Evolutionary conservation across 495 filamentous ascomycete species (phyloP), one percentile per base, ranked within the genome.

Genomic region (Daldinia bambusicola): DNA sequence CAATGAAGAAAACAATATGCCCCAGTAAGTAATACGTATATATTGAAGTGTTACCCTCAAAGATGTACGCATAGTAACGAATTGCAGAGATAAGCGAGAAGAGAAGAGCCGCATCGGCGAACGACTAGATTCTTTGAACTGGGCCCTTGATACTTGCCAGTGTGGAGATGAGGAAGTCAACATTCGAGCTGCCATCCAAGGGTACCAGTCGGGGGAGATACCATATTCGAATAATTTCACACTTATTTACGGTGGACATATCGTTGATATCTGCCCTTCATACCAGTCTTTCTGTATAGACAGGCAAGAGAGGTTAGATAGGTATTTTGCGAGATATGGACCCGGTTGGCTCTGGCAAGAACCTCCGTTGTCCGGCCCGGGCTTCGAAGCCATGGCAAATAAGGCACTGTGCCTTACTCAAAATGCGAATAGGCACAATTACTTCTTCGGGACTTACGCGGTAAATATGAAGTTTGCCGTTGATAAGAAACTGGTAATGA

Each of bases 291-390:
- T 83, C 70, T 78, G 77, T 12, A 6, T 13, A 22, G 79, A 82
- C 69, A 77, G 83, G 51, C 31, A 43, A n/a, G 77, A 74, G 6
- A 80, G 80, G 3, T 77, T 86, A 14, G 80, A 82, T 63, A 75
- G 71, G 8, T 85, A 84, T 65, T 55, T 14, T 18, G 74, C 57
- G 10, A 53, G 55, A 30, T 66, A 83, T 64, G 83, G 83, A 22
- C 72, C 76, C 13, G 82, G 82, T 18, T 84, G 83, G 83, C 74
- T 86, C 34, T 86, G 83, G 83, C 81, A 82, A 43, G 84, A 86
- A 64, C 80, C 82, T 1, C 83, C 84, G 0, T 74, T 86, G 3
- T 53, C 74, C 32, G 71, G 68, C 12, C 16, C 63, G 5, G 66
- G 57, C 9, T 67, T 34, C 8, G 34, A 55, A 12, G 61, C 61